Percentiles rank a stretch among this genome's conserved stretches.
These are phyloP conservation scores for Lupinus albus DNA, from an alignment of 306 rosid genomes.

Conservation along the genomic window DNA sequence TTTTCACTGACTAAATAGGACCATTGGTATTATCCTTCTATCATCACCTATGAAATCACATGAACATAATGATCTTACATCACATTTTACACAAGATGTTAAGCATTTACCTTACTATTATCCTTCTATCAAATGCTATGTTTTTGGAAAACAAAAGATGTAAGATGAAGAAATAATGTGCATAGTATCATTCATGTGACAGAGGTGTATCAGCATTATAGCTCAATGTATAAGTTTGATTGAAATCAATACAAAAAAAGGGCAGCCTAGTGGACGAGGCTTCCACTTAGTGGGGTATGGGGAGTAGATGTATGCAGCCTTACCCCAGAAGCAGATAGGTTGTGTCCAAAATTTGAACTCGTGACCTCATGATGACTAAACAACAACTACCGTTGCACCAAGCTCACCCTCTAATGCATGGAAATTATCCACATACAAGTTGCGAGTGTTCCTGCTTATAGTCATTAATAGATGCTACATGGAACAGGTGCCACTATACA, in stretches of 20 bases:
- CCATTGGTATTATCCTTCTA: background rate
- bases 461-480: background rate
- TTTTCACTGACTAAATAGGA: no score
- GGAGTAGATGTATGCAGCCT: no score
- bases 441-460: background rate
- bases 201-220: conserved; percentile 5
- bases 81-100: conserved; percentile 10
- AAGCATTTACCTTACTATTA: conserved; percentile 27
- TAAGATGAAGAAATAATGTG: conserved; percentile 6
- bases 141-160: conserved; percentile 27
- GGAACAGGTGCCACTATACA: conserved; percentile 1
- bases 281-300: no score
- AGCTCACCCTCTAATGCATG: no score
- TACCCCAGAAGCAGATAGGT: no score
- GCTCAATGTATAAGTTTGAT: background rate
- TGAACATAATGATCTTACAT: background rate
- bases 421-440: background rate
- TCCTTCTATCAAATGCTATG: conserved; percentile 7
- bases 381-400: no score
- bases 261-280: no score
- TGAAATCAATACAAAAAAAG: conserved; percentile 17
- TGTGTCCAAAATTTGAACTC: no score
- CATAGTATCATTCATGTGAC: conserved; percentile 3
- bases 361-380: no score
- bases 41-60: conserved; percentile 15